Evolutionary conservation across 129 eudicot species (phyloP), one percentile per base, ranked within the genome.

Genomic region (Apium graveolens): DNA sequence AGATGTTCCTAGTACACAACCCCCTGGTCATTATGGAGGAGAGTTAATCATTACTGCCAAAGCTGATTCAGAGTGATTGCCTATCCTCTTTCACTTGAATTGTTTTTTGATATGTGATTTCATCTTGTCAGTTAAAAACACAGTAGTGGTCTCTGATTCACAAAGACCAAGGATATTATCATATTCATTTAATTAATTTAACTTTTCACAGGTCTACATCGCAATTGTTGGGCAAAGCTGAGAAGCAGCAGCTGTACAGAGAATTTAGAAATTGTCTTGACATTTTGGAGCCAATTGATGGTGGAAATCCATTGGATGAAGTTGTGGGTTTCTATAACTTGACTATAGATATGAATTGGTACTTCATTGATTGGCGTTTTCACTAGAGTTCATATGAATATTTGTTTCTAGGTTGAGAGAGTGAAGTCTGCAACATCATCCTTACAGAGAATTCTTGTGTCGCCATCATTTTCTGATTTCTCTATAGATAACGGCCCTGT

Each of bases 1-100:
- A 21, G 94, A 91, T 83, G 91, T 95, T 80, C 94, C 98, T 76
- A 83, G 74, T 70, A 84, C 85, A 66, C 98, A 88, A 83, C 83
- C 92, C 46, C 96, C 97, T 1, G 98, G 98, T 80, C 93, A 87
- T 79, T 95, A 91, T 78, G 98, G 90, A 78, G 98, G 98, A 81
- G 96, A 95, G 69, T n/a, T 95, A 34, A 83, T 87, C 38, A 87
- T 95, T 74, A 88, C 93, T 32, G 97, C 98, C 62, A 88, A 88
- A 90, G 81, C 92, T 53, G 92, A 91, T 76, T 72, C 97, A 91
- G 96, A 83, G 98, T 91, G 89, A 91, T 85, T 79, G 85, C 85
- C 95, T 83, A 76, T 80, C 83, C 92, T 80, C 84, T 87, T 77
- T 5, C 75, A 45, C 79, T 81, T 80, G 84, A 80, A 80, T 82